Conservation (phyloP, 257 asterid genomes). For the Verbena officinalis region DNA sequence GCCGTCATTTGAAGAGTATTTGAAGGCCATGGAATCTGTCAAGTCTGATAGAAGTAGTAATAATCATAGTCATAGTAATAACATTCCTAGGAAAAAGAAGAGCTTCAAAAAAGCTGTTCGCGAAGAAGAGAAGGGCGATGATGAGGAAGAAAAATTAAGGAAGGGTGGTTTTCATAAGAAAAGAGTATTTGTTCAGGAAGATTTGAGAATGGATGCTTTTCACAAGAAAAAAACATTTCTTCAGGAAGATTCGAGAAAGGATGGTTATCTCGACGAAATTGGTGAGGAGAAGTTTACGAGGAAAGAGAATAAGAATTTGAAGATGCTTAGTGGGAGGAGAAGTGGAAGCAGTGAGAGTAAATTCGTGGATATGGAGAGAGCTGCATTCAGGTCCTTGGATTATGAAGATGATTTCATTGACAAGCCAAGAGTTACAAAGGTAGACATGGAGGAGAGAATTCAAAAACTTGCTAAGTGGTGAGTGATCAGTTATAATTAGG, state of each 20-base stretch:
- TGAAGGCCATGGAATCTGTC: slow-evolving; percentile 85
- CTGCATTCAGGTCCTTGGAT: slow-evolving; percentile 71
- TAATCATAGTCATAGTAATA: not conserved
- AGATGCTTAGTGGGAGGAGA: slow-evolving; percentile 18
- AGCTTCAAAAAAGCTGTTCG: slow-evolving; percentile 27
- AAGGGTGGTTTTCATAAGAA: slow-evolving; percentile 28
- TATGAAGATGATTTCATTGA: slow-evolving; percentile 39
- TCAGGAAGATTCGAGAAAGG: slow-evolving; percentile 30
- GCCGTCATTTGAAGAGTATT: slow-evolving; percentile 79
- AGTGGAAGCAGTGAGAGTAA: slow-evolving; percentile 28
- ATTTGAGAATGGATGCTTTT: slow-evolving; percentile 25
- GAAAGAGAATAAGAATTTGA: slow-evolving; percentile 21
- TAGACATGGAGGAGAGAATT: slow-evolving; percentile 92
- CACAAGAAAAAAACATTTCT: slow-evolving; percentile 26
- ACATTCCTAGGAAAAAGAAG: slow-evolving; percentile 31
- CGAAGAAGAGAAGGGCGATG: slow-evolving; percentile 32
- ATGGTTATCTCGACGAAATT: slow-evolving; percentile 22
- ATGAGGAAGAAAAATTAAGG: slow-evolving; percentile 33
- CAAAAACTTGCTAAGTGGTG: slow-evolving; percentile 89
- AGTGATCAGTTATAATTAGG: slow-evolving; percentile 27
- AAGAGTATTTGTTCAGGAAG: slow-evolving; percentile 28
- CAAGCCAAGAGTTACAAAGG: slow-evolving; percentile 64
- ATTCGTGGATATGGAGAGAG: slow-evolving; percentile 56
- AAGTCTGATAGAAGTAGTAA: slow-evolving; percentile 42
- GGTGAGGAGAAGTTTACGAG: slow-evolving; percentile 22